Evolutionary conservation across 2,329 filamentous ascomycete species (phyloP).

Genomic region (Madurella fahalii): DNA sequence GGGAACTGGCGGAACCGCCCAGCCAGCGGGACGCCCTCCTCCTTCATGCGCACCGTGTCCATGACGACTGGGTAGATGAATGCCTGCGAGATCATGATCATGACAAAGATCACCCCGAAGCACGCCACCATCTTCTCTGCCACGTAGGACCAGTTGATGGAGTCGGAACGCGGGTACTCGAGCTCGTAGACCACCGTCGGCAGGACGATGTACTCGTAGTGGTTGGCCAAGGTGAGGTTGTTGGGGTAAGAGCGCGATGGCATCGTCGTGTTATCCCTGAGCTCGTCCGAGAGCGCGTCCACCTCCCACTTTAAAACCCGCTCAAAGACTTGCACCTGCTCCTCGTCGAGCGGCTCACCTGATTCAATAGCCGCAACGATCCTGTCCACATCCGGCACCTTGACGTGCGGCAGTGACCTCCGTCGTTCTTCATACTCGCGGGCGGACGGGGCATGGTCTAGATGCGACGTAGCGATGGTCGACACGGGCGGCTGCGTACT

Average conservation of each 20-base stretch:
- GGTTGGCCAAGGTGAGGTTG: slow-evolving; percentile 62
- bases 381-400: slow-evolving; percentile 49
- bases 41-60: slow-evolving; percentile 62
- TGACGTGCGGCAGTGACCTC: slow-evolving; percentile 33
- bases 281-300: slow-evolving; percentile 59
- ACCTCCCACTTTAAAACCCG: slow-evolving; percentile 64
- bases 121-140: slow-evolving; percentile 67
- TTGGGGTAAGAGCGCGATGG: slow-evolving; percentile 56
- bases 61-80: slow-evolving; percentile 75
- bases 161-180: slow-evolving; percentile 66
- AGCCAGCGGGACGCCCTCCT: slow-evolving; percentile 56
- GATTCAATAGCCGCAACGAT: slow-evolving; percentile 61
- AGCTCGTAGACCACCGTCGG: slow-evolving; percentile 77
- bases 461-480: slow-evolving; percentile 43
- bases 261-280: slow-evolving; percentile 57
- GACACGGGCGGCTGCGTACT: slow-evolving; percentile 39
- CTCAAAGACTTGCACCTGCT: slow-evolving; percentile 61
- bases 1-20: slow-evolving; percentile 65
- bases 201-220: slow-evolving; percentile 68
- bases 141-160: slow-evolving; percentile 70
- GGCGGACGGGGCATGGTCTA: slow-evolving; percentile 40
- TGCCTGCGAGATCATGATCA: slow-evolving; percentile 73
- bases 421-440: slow-evolving; percentile 40
- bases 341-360: slow-evolving; percentile 53
- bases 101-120: slow-evolving; percentile 69